Conservation (phyloP, 2,329 filamentous ascomycete genomes). For the Teratosphaeria gauchensis region DNA sequence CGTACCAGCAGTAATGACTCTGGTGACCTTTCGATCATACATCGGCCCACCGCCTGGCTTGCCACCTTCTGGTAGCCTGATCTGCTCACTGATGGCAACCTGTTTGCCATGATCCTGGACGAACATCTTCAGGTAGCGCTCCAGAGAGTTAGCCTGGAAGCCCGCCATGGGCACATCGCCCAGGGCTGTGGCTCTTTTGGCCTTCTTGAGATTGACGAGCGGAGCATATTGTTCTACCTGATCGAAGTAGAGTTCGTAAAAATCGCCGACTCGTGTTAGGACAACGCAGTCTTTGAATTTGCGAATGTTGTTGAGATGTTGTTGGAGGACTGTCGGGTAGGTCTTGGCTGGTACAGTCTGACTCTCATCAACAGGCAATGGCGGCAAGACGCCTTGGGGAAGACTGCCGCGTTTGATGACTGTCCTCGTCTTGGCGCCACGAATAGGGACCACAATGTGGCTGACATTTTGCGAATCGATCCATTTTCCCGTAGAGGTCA, state of each 20-base stretch:
- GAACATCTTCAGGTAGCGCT: conserved; percentile 83
- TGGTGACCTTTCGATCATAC: conserved; percentile 75
- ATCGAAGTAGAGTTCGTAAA: conserved; percentile 97
- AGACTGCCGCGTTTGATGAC: conserved; percentile 35
- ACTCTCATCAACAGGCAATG: conserved; percentile 33
- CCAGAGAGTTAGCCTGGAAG: conserved; percentile 87
- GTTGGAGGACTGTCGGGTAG: conserved; percentile 83
- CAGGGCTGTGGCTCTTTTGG: conserved; percentile 66
- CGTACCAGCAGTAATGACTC: conserved; percentile 88
- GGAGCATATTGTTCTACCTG: conserved; percentile 86
- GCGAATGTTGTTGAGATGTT: conserved; percentile 80
- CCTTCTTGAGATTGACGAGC: conserved; percentile 77
- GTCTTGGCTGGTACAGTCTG: conserved; percentile 35
- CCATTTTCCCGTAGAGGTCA: background rate
- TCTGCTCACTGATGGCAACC: conserved; percentile 91
- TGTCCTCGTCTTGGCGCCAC: conserved; percentile 31
- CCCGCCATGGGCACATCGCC: conserved; percentile 86
- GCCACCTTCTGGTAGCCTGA: conserved; percentile 48
- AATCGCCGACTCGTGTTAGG: conserved; percentile 83
- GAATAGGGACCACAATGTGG: background rate
- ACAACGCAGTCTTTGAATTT: conserved; percentile 86
- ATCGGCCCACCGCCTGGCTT: conserved; percentile 62
- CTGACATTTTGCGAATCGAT: background rate
- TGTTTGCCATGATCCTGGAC: conserved; percentile 85
- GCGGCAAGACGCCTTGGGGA: conserved; percentile 46